These are phyloP conservation scores for Arthroderma sp. DNA, from an alignment of 2,329 filamentous ascomycete species.

Conservation along the genomic window DNA sequence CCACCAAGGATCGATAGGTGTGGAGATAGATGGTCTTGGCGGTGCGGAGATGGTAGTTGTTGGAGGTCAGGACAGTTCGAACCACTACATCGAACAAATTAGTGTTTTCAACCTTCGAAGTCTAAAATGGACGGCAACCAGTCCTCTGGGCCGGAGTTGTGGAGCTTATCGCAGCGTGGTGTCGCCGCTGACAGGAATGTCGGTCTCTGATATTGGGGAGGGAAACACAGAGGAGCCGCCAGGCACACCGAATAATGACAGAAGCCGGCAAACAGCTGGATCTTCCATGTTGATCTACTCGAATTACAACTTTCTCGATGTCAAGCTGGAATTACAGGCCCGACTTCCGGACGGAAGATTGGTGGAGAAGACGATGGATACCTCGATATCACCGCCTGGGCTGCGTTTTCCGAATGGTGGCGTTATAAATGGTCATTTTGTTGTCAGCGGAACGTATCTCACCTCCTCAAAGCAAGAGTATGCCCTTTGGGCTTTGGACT, in stretches of 20 bases:
- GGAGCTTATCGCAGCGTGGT: constrained; percentile 95
- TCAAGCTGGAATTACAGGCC: constrained; percentile 88
- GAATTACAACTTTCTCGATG: constrained; percentile 97
- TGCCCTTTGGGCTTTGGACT: constrained; percentile 85
- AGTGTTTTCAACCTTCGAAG: constrained; percentile 95
- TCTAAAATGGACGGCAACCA: constrained; percentile 88
- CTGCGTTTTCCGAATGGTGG: constrained; percentile 92
- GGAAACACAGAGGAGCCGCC: constrained; percentile 20
- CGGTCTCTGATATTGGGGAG: constrained; percentile 32
- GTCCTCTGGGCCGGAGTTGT: constrained; percentile 76
- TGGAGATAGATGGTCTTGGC: constrained; percentile 77
- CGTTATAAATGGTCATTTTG: constrained; percentile 89
- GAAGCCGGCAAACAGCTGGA: constrained; percentile 23
- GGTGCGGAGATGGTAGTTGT: constrained; percentile 96
- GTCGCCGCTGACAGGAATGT: constrained; percentile 51
- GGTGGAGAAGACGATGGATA: constrained; percentile 71
- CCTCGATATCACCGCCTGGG: constrained; percentile 74
- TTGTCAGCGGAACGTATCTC: constrained; percentile 92
- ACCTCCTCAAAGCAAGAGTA: constrained; percentile 98
- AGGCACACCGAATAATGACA: constrained; percentile 3
- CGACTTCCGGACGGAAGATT: constrained; percentile 71
- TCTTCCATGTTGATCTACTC: constrained; percentile 89
- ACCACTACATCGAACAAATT: constrained; percentile 98
- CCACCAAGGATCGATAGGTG: constrained; percentile 76
- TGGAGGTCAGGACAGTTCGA: constrained; percentile 90